Evolutionary conservation across 1,284 basidiomycete species (phyloP), one percentile per base, ranked within the genome.

Genomic region (Earliella scabrosa): DNA sequence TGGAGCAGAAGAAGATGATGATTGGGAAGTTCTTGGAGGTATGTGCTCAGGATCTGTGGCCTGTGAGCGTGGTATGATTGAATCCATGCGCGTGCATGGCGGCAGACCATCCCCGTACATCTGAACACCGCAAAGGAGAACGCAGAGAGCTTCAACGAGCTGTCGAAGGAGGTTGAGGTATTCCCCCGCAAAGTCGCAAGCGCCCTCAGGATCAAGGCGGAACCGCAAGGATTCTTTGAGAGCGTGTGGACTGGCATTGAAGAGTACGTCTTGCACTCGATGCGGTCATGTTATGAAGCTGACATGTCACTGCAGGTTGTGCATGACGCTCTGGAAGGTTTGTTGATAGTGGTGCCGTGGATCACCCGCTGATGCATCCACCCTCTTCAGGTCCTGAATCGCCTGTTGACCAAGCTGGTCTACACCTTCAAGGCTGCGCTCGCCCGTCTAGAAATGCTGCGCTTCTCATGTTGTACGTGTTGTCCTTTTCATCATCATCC

Each of bases 1-100:
- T 61, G 3, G 52, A 54, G 21, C 66, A 70, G 61, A 71, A 70
- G 67, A 61, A 54, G 26, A 36, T 68, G n/a, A 70, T 70, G 70
- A 68, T 71, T 45, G 65, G 63, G 47, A 70, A 69, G 47, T 71
- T 71, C 53, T 48, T 69, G 16, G 68, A 70, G 63, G 69, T 67
- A 54, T 5, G 26, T 34, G n/a, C 14, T n/a, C n/a, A n/a, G n/a
- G n/a, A n/a, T n/a, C n/a, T n/a, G n/a, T n/a, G n/a, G n/a, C n/a
- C n/a, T n/a, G n/a, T n/a, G n/a, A n/a, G n/a, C n/a, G n/a, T n/a
- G n/a, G n/a, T n/a, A n/a, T n/a, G n/a, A n/a, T n/a, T n/a, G n/a
- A n/a, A n/a, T n/a, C n/a, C n/a, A 16, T 20, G 16, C 6, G 26
- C 8, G 13, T 44, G 43, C 16, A 44, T 24, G 35, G n/a, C 21